Evolutionary conservation across 352 stramenopile genomes (phyloP), one percentile per base, ranked within the genome.

Genomic region (Globisporangium camurandrum): DNA sequence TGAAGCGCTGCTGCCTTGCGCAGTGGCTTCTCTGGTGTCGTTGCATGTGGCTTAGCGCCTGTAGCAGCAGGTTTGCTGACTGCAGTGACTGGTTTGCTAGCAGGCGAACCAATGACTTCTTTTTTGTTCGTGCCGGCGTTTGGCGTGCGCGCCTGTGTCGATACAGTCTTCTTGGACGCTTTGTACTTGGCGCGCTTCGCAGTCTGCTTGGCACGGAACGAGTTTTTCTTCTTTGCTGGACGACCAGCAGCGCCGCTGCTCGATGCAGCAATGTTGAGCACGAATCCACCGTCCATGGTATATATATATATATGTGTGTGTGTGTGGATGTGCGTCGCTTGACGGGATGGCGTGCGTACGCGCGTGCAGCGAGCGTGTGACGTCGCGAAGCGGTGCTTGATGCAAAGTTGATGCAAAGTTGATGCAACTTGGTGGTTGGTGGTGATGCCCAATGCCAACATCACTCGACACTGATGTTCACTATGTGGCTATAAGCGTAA

Each of bases 181-280:
- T 61, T 61, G 31, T 52, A 27, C 43, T 61, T 61, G 47, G 54
- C 56, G 10, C 50, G 22, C 46, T 75, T 75, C 17, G 71, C 75
- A 24, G 71, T 75, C 48, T 88, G 71, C 64, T 93, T 93, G 48
- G 71, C 68, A 19, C 78, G 78, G 56, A 93, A 93, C 11, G 67
- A 82, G 44, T 69, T 80, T 57, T 88, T 84, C 59, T 84, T 88
- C 67, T 86, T 88, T 31, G 41, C 46, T 19, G 61, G 65, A 46
- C 66, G 66, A 19, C 57, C 59, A 19, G 51, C 53, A 48, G 31
- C 48, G 28, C 9, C 42, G 19, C 39, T 58, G 14, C 38, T 20
- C 30, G 74, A 83, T 24, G 77, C 63, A 50, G 76, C 68, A 53
- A 93, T 89, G 55, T 93, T 90, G 47, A 93, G 72, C 64, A 77